A percentile compares a stretch with the other conserved stretches of the same genome.
phyloP scores from a whole-genome alignment of 306 rosid species.

The Cicer yamashitae region DNA sequence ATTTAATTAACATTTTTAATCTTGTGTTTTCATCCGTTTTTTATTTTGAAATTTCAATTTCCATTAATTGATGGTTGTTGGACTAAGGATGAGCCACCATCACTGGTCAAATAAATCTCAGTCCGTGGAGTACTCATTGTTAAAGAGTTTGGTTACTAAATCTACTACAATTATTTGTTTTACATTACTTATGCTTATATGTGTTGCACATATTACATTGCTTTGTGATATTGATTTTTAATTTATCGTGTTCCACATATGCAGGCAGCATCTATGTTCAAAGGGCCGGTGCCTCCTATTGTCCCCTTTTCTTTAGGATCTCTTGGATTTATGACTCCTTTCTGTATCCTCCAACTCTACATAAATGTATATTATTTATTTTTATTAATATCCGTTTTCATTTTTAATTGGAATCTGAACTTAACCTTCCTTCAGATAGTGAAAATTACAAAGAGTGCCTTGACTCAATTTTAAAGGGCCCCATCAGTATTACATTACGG shows the following conservation, averaged over 20 bases:
- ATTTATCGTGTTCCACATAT: slow-evolving; percentile 39
- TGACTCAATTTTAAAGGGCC: slow-evolving; percentile 82
- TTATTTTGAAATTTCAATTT: slow-evolving; percentile 14
- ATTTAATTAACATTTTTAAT: slow-evolving; percentile 10
- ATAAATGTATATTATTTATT: slow-evolving; percentile 24
- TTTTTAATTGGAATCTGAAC: slow-evolving; percentile 48
- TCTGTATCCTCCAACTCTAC: slow-evolving; percentile 74
- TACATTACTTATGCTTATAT: slow-evolving; percentile 25
- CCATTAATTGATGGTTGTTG: slow-evolving; percentile 29
- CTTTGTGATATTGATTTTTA: slow-evolving; percentile 22
- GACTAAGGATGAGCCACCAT: slow-evolving; percentile 20
- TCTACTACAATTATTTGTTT: slow-evolving; percentile 5
- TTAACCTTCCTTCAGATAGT: slow-evolving; percentile 82
- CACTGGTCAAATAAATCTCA: background rate
- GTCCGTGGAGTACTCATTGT: slow-evolving; percentile 26
- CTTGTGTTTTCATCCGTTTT: slow-evolving; percentile 9
- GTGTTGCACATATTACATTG: background rate
- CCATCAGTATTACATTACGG: slow-evolving; percentile 84
- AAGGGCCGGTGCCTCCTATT: slow-evolving; percentile 95
- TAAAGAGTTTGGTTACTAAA: slow-evolving; percentile 27
- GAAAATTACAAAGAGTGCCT: slow-evolving; percentile 82
- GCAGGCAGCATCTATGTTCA: slow-evolving; percentile 99
- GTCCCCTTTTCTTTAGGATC: slow-evolving; percentile 97
- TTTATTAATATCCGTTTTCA: slow-evolving; percentile 3
- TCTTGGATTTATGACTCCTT: slow-evolving; percentile 96